These are phyloP conservation scores for Chrysosporium queenslandicum DNA, from an alignment of 2,329 filamentous ascomycete genomes.

Conservation along the genomic window DNA sequence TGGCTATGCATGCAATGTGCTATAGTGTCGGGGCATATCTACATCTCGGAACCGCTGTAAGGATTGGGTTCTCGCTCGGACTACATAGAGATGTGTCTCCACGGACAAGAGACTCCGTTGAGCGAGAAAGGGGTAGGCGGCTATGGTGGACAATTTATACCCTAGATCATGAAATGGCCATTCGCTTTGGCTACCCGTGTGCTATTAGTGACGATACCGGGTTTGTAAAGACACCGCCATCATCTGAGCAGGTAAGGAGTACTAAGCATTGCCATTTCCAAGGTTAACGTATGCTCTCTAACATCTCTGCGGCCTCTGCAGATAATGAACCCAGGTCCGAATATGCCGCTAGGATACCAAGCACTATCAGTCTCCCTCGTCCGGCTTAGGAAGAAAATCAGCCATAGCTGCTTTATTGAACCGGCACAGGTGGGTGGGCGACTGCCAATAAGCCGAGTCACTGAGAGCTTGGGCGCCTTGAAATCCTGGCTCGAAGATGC, in stretches of 20 bases:
- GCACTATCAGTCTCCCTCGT: not conserved
- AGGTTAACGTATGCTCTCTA: no score
- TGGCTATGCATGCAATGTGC: not conserved
- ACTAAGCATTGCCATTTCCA: no score
- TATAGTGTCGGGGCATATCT: not conserved
- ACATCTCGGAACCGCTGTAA: not conserved
- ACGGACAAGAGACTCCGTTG: not conserved
- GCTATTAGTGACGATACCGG: not conserved
- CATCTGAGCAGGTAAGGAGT: not conserved
- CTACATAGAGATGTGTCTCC: not conserved
- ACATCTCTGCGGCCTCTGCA: no score
- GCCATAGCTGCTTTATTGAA: not conserved
- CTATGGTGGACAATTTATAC: not conserved
- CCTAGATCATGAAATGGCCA: not conserved
- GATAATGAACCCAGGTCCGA: not conserved
- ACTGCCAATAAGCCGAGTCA: not conserved
- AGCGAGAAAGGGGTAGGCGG: not conserved
- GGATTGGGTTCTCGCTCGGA: not conserved
- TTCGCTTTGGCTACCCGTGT: not conserved
- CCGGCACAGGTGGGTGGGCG: not conserved
- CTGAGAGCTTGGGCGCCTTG: not conserved
- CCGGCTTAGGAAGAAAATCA: not conserved
- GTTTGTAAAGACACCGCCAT: not conserved
- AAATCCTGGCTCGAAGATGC: not conserved
- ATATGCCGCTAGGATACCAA: not conserved